phyloP scores from a whole-genome alignment of 106 monocot species.

The Apostasia shenzhenica region DNA sequence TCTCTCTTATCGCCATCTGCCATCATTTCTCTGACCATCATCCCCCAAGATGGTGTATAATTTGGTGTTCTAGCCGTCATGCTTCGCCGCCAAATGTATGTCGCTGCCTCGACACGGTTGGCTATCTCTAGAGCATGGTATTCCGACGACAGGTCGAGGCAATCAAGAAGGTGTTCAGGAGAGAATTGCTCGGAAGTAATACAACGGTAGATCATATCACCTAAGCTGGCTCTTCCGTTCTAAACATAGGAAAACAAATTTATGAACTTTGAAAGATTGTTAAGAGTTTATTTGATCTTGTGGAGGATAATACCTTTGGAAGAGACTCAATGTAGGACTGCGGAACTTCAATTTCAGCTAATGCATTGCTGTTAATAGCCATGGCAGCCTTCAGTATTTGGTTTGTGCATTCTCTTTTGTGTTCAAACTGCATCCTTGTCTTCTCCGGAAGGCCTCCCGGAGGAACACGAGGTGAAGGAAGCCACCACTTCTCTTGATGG shows the following conservation, averaged over 20 bases:
- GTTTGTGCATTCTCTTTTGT: conserved; percentile 72
- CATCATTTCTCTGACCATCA: conserved; percentile 67
- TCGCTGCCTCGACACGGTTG: conserved; percentile 78
- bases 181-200: conserved; percentile 81
- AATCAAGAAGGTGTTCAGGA: conserved; percentile 78
- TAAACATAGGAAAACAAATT: conserved; percentile 2
- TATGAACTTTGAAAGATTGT: not conserved
- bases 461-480: conserved; percentile 78
- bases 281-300: too few species aligned
- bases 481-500: conserved; percentile 91
- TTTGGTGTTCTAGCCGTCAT: conserved; percentile 18
- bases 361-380: conserved; percentile 76
- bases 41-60: conserved; percentile 56
- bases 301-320: conserved; percentile 48
- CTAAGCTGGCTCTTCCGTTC: conserved; percentile 73
- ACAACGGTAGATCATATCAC: conserved; percentile 72
- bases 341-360: conserved; percentile 90
- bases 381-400: conserved; percentile 88
- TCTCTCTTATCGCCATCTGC: conserved; percentile 65
- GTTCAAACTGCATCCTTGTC: conserved; percentile 52
- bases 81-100: conserved; percentile 66
- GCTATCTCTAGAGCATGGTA: conserved; percentile 86
- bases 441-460: conserved; percentile 62
- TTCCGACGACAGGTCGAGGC: conserved; percentile 76
- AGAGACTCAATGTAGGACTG: conserved; percentile 62